Evolutionary conservation across 108 stramenopile species (phyloP), one percentile per base, ranked within the genome.

Genomic region (Hondaea fermentalgiana): DNA sequence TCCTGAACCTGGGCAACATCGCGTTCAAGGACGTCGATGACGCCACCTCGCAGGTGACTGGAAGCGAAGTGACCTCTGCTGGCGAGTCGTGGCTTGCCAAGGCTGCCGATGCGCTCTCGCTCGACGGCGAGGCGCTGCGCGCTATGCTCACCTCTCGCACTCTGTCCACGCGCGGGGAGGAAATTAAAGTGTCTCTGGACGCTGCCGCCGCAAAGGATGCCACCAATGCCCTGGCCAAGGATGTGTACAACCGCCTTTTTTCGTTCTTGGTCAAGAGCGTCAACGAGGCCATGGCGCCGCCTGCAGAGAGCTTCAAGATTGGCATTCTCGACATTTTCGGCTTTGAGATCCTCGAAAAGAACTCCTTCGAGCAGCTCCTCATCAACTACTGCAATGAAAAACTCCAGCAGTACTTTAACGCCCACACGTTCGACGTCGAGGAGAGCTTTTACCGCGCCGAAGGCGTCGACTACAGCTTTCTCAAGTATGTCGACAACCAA

Each of bases 341-440:
- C 72, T 91, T 91, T 57, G 91, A 91, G 47, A 60, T 60, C 25
- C 87, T 91, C 57, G 89, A 59, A 42, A 4, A 55, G 8, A 91
- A 91, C 59, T 90, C 89, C 25, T 87, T 91, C 4, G 91, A 91
- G 87, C 91, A 91, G 44, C 92, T 98, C 10, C 96, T 96, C 72
- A 98, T 98, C 93, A 98, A 98, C 87, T 98, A 97, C 90, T 94
- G 96, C 60, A 98, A 98, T 69, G 97, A 98, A 89, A 96, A 95
- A 83, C 91, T 98, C 57, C 96, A 98, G 90, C 45, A 88, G 45
- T 72, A 89, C 76, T 89, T 91, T 42, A 88, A 90, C 51, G 58
- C 6, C 49, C 49, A 87, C 28, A 87, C 89, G 14, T 91, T 91
- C 43, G 89, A 45, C 5, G 16, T 35, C 28, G 91, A 91, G 59